phyloP scores from a whole-genome alignment of 768 basidiomycete genomes.

The Agaricus blazei region DNA sequence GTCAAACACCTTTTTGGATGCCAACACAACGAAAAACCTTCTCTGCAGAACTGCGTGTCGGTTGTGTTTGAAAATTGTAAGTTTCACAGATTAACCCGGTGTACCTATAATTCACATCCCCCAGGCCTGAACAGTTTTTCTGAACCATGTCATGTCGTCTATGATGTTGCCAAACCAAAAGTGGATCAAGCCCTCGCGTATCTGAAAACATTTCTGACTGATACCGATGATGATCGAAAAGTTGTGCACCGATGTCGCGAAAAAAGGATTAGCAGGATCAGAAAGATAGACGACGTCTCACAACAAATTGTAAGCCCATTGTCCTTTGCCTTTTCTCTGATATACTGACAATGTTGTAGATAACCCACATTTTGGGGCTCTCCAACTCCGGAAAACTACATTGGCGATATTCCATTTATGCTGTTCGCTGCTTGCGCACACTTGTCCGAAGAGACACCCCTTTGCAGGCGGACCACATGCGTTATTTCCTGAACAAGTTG shows the following conservation, averaged over 20 bases:
- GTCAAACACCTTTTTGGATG: constrained; percentile 60
- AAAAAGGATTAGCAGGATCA: constrained; percentile 40
- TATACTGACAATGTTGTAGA: constrained; percentile 8
- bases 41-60: constrained; percentile 68
- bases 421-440: constrained; percentile 61
- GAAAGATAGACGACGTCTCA: constrained; percentile 35
- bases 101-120: background rate
- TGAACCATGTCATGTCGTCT: constrained; percentile 57
- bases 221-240: constrained; percentile 27
- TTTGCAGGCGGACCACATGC: constrained; percentile 40
- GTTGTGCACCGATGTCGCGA: constrained; percentile 36
- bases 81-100: constrained; percentile 4
- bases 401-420: constrained; percentile 75
- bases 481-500: constrained; percentile 55
- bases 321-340: background rate
- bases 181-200: constrained; percentile 31
- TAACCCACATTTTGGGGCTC: constrained; percentile 42
- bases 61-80: constrained; percentile 60
- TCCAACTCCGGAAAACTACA: constrained; percentile 62
- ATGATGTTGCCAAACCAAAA: constrained; percentile 40
- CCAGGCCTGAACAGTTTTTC: constrained; percentile 55
- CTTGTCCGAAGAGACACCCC: constrained; percentile 63
- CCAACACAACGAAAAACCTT: constrained; percentile 85
- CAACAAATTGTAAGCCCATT: constrained; percentile 36
- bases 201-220: constrained; percentile 32